Conservation (phyloP, 2,329 filamentous ascomycete genomes). For the Cryphonectria japonica region DNA sequence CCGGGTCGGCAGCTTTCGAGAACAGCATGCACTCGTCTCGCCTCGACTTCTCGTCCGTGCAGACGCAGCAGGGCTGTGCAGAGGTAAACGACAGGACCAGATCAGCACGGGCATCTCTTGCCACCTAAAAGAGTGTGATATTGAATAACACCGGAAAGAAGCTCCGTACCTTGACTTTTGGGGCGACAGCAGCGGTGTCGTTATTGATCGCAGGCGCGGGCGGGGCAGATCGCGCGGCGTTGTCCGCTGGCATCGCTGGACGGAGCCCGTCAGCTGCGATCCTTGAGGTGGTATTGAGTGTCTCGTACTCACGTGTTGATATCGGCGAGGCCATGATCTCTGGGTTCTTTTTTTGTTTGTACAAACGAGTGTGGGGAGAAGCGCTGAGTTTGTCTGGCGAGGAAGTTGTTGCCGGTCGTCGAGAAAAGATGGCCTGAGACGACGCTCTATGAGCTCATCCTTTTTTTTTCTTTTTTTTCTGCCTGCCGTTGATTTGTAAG, state of each 20-base stretch:
- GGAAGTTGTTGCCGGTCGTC: not conserved
- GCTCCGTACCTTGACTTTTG: slow-evolving; percentile 27
- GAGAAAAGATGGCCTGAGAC: slow-evolving; percentile 5
- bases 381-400: not conserved
- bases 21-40: slow-evolving; percentile 99
- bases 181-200: slow-evolving; percentile 7
- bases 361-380: not conserved
- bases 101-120: not conserved
- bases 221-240: slow-evolving; percentile 12
- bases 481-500: slow-evolving; percentile 30
- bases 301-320: slow-evolving; percentile 20
- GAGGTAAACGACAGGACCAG: not conserved
- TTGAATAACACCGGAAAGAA: not conserved
- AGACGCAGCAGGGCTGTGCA: slow-evolving; percentile 89
- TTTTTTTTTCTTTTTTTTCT: slow-evolving; percentile 10
- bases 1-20: slow-evolving; percentile 80
- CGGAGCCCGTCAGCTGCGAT: not conserved
- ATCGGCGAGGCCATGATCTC: slow-evolving; percentile 23
- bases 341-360: slow-evolving; percentile 1
- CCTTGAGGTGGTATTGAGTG: not conserved
- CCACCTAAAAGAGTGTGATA: not conserved
- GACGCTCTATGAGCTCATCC: slow-evolving; percentile 26
- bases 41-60: slow-evolving; percentile 88
- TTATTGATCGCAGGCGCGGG: slow-evolving; percentile 6
- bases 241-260: slow-evolving; percentile 25